Conservation (phyloP, 1,139 yeast genomes). For the Candida mesenterica region DNA sequence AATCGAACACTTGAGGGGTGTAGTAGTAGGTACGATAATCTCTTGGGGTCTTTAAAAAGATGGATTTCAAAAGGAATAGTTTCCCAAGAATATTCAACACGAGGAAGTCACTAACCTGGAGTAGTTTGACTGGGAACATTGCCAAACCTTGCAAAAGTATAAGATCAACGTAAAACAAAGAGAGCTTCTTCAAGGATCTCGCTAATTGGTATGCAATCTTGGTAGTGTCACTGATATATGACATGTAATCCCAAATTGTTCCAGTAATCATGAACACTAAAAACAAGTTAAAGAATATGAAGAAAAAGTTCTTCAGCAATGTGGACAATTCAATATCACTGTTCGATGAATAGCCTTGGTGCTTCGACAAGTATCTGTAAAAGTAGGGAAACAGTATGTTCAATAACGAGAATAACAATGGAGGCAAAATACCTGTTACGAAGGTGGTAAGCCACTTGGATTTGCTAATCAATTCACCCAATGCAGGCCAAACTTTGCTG, state of each 20-base stretch:
- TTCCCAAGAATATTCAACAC: constrained; percentile 49
- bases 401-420: constrained; percentile 58
- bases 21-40: constrained; percentile 48
- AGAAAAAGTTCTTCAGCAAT: constrained; percentile 78
- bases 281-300: constrained; percentile 80
- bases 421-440: constrained; percentile 59
- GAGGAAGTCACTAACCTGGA: constrained; percentile 63
- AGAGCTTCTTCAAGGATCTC: constrained; percentile 62
- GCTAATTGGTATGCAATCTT: constrained; percentile 79
- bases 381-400: constrained; percentile 74
- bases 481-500: constrained; percentile 67
- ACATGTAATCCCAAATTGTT: constrained; percentile 63
- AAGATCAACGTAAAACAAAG: constrained; percentile 78
- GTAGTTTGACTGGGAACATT: constrained; percentile 73
- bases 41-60: constrained; percentile 54
- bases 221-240: constrained; percentile 69
- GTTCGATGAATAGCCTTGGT: constrained; percentile 75
- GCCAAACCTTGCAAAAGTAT: constrained; percentile 82
- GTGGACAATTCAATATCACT: constrained; percentile 81
- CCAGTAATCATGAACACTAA: constrained; percentile 82
- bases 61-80: constrained; percentile 53
- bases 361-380: constrained; percentile 63
- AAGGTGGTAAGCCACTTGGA: constrained; percentile 70
- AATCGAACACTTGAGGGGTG: constrained; percentile 63
- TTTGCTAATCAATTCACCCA: constrained; percentile 57